Percentiles rank a stretch among this genome's conserved stretches.
Conservation (phyloP, 371 early-diverging fungal species). For the Mortierella sp. region DNA sequence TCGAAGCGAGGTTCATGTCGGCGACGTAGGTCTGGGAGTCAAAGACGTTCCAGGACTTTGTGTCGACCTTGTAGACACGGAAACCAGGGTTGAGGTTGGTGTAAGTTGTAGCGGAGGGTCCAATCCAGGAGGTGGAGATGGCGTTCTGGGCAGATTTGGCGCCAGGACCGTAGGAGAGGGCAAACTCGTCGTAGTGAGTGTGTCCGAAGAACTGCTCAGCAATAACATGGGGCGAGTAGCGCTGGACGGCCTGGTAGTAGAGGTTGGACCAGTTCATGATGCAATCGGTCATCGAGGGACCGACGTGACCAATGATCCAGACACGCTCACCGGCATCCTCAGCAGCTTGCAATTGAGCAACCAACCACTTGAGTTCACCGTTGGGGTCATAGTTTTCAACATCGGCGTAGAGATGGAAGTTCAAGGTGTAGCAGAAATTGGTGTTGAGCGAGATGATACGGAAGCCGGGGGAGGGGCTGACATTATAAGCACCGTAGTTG, state of each 20-base stretch:
- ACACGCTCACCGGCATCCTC: conserved; percentile 68
- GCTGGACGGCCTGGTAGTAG: conserved; percentile 70
- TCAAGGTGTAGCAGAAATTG: conserved; percentile 73
- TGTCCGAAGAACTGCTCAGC: conserved; percentile 76
- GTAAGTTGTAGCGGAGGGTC: conserved; percentile 70
- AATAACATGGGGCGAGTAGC: conserved; percentile 73
- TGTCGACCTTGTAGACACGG: conserved; percentile 68
- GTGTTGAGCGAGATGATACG: conserved; percentile 74
- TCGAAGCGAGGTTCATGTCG: conserved; percentile 61
- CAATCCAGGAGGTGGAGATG: conserved; percentile 66
- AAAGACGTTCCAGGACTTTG: conserved; percentile 67
- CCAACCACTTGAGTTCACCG: conserved; percentile 67
- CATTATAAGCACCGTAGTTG: conserved; percentile 65
- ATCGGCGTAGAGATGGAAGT: conserved; percentile 54
- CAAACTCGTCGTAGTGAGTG: conserved; percentile 71
- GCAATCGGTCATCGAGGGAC: conserved; percentile 68
- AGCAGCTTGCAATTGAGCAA: conserved; percentile 66
- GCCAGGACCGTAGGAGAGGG: conserved; percentile 63
- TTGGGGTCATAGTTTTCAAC: conserved; percentile 62
- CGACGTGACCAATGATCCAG: conserved; percentile 74
- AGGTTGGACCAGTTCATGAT: conserved; percentile 72
- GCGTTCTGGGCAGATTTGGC: conserved; percentile 61
- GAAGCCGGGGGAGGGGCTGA: conserved; percentile 61
- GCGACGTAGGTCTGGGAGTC: conserved; percentile 71
- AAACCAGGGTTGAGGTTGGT: conserved; percentile 69